Conservation (phyloP, 768 basidiomycete species). For the Mycena epipterygia region DNA sequence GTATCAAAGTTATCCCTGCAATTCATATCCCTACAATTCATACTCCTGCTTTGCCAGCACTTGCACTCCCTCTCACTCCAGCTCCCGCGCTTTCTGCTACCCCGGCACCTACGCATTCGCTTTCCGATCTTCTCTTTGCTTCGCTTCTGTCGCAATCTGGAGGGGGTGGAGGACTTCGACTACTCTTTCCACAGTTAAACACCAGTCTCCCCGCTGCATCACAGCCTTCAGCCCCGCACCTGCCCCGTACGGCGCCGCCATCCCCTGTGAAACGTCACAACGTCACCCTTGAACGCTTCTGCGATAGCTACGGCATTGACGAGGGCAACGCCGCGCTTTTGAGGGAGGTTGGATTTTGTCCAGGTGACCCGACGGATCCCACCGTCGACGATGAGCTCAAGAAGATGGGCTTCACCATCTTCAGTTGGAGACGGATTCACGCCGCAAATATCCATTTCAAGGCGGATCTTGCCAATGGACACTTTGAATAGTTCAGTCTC, state of each 20-base stretch:
- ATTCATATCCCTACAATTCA: neutral
- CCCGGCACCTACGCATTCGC: neutral
- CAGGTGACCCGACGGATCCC: neutral
- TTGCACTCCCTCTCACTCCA: no score
- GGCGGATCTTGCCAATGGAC: neutral
- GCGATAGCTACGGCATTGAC: neutral
- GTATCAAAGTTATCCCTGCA: neutral
- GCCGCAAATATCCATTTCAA: neutral
- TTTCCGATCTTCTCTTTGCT: neutral
- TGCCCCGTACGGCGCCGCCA: neutral
- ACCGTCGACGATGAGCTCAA: neutral
- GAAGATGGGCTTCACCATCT: neutral
- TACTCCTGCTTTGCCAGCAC: no score
- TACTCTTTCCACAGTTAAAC: neutral
- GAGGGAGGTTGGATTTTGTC: neutral
- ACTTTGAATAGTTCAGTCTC: neutral
- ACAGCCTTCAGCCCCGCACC: no score
- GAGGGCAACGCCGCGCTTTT: neutral
- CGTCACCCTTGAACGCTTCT: neutral
- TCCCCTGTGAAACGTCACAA: slow-evolving; percentile 10
- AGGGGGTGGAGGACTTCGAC: neutral
- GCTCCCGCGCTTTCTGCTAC: no score
- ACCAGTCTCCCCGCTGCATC: neutral
- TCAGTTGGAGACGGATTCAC: neutral
- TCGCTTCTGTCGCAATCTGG: neutral